Base-by-base conservation (phyloP, 1,139 yeast genomes). In the Debaryomyces psychrophilus region DNA sequence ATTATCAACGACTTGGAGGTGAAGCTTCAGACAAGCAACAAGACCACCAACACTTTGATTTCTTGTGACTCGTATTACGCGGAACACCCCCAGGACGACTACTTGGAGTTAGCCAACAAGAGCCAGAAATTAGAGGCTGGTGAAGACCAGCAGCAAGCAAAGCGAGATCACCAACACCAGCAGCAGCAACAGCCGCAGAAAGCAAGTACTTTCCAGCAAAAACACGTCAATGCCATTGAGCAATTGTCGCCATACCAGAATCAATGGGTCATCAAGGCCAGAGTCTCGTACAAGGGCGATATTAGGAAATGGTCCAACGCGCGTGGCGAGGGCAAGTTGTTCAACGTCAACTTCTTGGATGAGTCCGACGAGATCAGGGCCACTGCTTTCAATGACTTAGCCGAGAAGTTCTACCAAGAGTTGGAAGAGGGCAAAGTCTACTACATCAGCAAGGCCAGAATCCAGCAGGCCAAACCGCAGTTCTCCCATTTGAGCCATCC, bases 361-460 rank as follows among this genome's bases (percentile, higher is more conserved):
- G 96, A 95, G 63, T 87, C 97, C 5, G 97, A 95, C 59, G 99
- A 93, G 70, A 95, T 95, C 58, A 81, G 95, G 59, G 98, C 96
- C 12, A 90, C 98, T 7, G 97, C 95, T 3, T 95, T 95, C 68
- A 89, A 88, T 62, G 95, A 90, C 38, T 79, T 81, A 54, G 97
- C 95, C 6, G 96, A 88, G 50, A 82, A 81, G 60, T 86, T 81
- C 59, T 85, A 81, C 67, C 87, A 85, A 55, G 60, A 82, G 40
- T 73, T 95, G 49, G 87, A 87, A 64, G 98, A 90, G 61, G 97
- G 97, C 28, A 85, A 87, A 62, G 96, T 89, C 5, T 95, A 90
- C 64, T 89, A 85, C 59, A 76, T 95, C 29, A 81, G 95, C 33
- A 87, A 85, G 59, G 95, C 93, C 17, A 77, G 93, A 53, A 83